Conservation (phyloP, 1,284 basidiomycete species). For the Exobasidium cylindrosporum region DNA sequence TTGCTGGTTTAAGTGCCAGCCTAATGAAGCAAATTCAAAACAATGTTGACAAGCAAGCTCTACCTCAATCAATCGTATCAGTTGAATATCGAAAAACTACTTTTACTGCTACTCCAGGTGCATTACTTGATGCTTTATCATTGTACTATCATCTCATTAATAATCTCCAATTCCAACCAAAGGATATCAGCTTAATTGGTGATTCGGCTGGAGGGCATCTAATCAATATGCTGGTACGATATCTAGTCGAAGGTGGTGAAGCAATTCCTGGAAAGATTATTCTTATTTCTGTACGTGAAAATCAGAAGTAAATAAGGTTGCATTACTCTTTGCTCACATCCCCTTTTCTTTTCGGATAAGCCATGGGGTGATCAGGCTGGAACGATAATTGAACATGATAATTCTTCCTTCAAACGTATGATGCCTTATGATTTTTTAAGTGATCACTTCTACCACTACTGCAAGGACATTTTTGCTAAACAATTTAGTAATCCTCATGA, state of each 20-base stretch:
- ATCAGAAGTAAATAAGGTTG: background rate
- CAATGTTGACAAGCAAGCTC: background rate
- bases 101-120: background rate
- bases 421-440: background rate
- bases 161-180: background rate
- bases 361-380: constrained; percentile 2
- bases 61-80: background rate
- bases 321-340: background rate
- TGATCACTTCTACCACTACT: background rate
- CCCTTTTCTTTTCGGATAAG: background rate
- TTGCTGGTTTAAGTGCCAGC: background rate
- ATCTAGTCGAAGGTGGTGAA: background rate
- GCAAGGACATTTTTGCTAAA: background rate
- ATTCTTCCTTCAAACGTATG: background rate
- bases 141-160: background rate
- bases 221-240: background rate
- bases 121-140: background rate
- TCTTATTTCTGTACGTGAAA: background rate
- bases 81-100: background rate
- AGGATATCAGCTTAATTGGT: background rate
- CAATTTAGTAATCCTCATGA: background rate
- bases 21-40: background rate
- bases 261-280: background rate
- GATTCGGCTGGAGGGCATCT: constrained; percentile 4
- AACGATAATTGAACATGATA: background rate